These are phyloP conservation scores for Sindora glabra DNA, from an alignment of 306 rosid genomes.

Conservation along the genomic window DNA sequence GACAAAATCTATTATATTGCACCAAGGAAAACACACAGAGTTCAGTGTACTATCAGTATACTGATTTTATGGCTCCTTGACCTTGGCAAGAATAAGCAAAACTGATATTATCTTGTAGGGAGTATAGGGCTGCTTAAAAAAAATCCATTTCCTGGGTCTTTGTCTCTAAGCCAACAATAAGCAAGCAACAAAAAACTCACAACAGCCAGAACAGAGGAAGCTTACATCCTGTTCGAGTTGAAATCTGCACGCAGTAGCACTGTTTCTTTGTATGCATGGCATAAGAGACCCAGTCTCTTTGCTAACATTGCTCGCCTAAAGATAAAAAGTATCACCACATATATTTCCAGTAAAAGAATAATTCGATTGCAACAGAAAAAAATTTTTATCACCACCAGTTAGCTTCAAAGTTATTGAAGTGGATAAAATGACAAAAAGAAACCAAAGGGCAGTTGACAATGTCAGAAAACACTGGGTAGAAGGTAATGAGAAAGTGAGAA, in stretches of 20 bases:
- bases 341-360: background rate
- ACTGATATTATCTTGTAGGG: background rate
- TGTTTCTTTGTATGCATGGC: constrained; percentile 19
- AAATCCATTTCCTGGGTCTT: background rate
- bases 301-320: constrained; percentile 30
- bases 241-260: constrained; percentile 31
- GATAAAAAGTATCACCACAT: constrained; percentile 10
- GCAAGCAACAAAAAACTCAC: background rate
- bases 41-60: background rate
- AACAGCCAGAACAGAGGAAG: background rate
- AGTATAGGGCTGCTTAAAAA: too few species aligned
- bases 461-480: background rate
- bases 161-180: background rate
- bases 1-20: background rate
- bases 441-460: background rate
- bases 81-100: background rate
- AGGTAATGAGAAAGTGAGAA: background rate
- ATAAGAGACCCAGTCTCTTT: constrained; percentile 16
- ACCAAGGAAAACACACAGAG: background rate
- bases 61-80: background rate
- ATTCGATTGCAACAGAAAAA: background rate
- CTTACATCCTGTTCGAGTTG: constrained; percentile 81
- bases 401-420: background rate
- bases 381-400: background rate
- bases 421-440: background rate